A percentile compares a stretch with the other conserved stretches of the same genome.
phyloP scores from a whole-genome alignment of 2,329 filamentous ascomycete species.

The Xylariaceae sp. region DNA sequence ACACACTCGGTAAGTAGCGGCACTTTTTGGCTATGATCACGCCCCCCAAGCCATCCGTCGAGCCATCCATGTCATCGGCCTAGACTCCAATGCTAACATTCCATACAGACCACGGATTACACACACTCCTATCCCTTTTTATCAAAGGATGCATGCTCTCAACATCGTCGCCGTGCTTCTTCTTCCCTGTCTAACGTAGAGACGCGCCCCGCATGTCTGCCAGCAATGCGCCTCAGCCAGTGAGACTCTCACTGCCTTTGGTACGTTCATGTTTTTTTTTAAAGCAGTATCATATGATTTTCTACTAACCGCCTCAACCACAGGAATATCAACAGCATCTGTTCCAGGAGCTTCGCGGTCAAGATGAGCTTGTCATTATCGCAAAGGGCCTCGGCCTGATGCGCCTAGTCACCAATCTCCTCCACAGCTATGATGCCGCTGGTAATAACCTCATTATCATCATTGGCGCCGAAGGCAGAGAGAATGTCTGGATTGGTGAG shows the following conservation, averaged over 20 bases:
- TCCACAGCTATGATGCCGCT: slow-evolving; percentile 94
- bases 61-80: neutral
- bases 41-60: too few relatives aligned
- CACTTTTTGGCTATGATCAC: neutral
- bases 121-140: too few relatives aligned
- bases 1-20: neutral
- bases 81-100: neutral
- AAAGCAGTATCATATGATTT: neutral
- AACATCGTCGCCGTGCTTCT: slow-evolving; percentile 13
- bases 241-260: slow-evolving; percentile 76
- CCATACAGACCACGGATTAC: neutral
- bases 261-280: slow-evolving; percentile 36
- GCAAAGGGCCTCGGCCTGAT: slow-evolving; percentile 88
- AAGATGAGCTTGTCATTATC: slow-evolving; percentile 91
- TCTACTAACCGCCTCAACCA: neutral
- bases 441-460: slow-evolving; percentile 89
- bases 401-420: slow-evolving; percentile 87
- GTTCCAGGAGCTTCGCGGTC: slow-evolving; percentile 80
- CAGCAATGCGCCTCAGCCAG: slow-evolving; percentile 56
- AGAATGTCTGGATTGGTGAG: slow-evolving; percentile 97
- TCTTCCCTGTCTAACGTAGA: slow-evolving; percentile 16
- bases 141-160: slow-evolving; percentile 25
- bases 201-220: slow-evolving; percentile 45
- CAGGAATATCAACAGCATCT: slow-evolving; percentile 90
- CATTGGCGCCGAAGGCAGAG: slow-evolving; percentile 82